Base-by-base conservation (phyloP, 805 yeast genomes). In the Suhomyces pyralidae region DNA sequence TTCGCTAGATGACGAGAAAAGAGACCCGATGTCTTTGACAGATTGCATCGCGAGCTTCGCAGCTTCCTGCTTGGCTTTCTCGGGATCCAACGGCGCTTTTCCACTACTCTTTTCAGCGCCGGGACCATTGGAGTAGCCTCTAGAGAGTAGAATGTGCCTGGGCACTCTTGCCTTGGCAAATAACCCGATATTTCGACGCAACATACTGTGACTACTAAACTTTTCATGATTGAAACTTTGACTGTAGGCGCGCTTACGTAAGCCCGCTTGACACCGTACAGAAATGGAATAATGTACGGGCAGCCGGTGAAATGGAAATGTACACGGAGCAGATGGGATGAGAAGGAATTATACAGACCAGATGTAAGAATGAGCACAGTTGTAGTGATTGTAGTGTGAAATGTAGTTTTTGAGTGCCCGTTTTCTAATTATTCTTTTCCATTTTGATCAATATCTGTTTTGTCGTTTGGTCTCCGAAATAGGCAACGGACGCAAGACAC, bases 1-100 rank as follows among this genome's bases (percentile, higher is more conserved):
- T 30, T 73, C 72, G n/a, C 66, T 49, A 14, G 60, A 51, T n/a
- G 64, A 60, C n/a, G 74, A 69, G 45, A 74, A 68, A 53, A 75
- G 62, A 5, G 67, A 53, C 7, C 76, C 75, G 43, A 75, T 63
- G 54, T 74, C 80, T 57, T 73, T 73, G 19, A 74, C 49, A 4
- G 78, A 70, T 54, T 70, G 74, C 53, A 70, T 56, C 14, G 77
- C 77, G 10, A 74, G 59, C 48, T 69, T 60, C 2, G 76, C 75
- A 1, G 78, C 78, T 57, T 72, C 75, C 52, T 46, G 45, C 8
- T 42, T 17, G 30, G 42, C 49, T 30, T 45, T 45, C 34, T 45
- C 48, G 40, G 40, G 48, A 19, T 45, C 40, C 48, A 15, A n/a
- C 2, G 38, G 40, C 12, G 40, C 10, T 17, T 45, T 32, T 40